Base-by-base conservation (phyloP, 257 asterid species). In the Solanum commersonii region DNA sequence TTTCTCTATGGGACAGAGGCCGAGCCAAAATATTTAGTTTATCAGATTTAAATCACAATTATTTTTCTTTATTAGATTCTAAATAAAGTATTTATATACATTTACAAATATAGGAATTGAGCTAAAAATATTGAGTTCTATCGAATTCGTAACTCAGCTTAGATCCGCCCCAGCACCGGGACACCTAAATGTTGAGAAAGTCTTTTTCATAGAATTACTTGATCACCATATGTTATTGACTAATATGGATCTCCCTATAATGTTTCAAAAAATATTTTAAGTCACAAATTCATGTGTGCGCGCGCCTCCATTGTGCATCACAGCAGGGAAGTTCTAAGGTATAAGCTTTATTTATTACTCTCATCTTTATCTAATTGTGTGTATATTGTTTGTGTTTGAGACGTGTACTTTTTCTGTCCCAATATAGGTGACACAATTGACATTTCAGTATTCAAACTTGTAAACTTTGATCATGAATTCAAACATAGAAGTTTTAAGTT, bases 91-190 rank as follows among this genome's bases (percentile, higher is more conserved):
- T n/a, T 12, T 56, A 56, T 18, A 56, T 6, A 56, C 7, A 18
- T 56, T 4, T 60, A 9, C 4, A 65, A 10, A 65, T 65, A n/a
- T 60, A 60, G 10, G 4, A n/a, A n/a, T 65, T 65, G 16, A 65
- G 8, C 8, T 23, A 11, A 10, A 65, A n/a, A 4, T n/a, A 65
- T 3, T 65, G 3, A 22, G 8, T 65, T n/a, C 1, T 11, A 1
- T 11, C 2, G 1, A 65, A 65, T 63, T 9, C 15, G 3, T 42
- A 42, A 42, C 49, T 42, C 14, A 42, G 15, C 0, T 0, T 52
- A n/a, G 4, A 52, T n/a, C 2, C 7, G 0, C 6, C 16, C 71
- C 31, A 3, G 0, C 14, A 23, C 15, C 1, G 3, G 15, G 3
- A 56, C n/a, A 56, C 65, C 65, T 20, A 56, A 56, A 56, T 56